Conservation (phyloP, 352 stramenopile species). For the Elongisporangium prolatum region DNA sequence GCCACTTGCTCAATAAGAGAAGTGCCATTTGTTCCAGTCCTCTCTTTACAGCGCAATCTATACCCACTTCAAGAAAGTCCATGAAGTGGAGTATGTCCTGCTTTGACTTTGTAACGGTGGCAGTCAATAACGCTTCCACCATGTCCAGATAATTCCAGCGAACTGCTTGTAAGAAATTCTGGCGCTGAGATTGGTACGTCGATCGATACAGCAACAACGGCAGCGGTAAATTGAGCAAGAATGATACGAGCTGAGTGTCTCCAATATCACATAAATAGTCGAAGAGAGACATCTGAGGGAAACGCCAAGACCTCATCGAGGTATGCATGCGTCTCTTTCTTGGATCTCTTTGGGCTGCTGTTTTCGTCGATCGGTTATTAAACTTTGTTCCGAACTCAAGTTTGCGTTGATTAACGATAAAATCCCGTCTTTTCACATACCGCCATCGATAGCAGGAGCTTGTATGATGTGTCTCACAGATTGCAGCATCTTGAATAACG, state of each 20-base stretch:
- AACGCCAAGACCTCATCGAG: conserved; percentile 29
- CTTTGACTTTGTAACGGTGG: conserved; percentile 14
- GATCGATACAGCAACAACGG: conserved; percentile 24
- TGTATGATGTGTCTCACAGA: conserved; percentile 17
- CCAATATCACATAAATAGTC: conserved; percentile 33
- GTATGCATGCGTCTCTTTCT: conserved; percentile 22
- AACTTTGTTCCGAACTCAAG: neutral
- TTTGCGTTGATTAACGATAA: neutral
- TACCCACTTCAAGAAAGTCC: conserved; percentile 52
- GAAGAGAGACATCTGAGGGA: conserved; percentile 36
- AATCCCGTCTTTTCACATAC: neutral
- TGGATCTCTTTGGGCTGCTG: neutral
- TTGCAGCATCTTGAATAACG: conserved; percentile 18
- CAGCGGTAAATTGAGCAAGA: conserved; percentile 23
- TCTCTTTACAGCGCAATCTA: conserved; percentile 53
- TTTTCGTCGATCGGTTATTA: neutral
- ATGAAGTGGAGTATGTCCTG: conserved; percentile 28
- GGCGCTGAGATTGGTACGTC: conserved; percentile 38
- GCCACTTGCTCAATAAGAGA: conserved; percentile 45
- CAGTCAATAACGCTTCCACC: conserved; percentile 31
- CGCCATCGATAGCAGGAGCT: neutral
- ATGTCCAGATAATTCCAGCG: conserved; percentile 51
- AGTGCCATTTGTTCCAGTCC: conserved; percentile 64
- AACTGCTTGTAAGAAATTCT: conserved; percentile 57
- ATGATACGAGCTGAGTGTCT: conserved; percentile 17